Percentiles rank a stretch among this genome's conserved stretches.
Evolutionary conservation across 176 grass and related monocot species (phyloP).

Genomic region (Saccharum officinarum): DNA sequence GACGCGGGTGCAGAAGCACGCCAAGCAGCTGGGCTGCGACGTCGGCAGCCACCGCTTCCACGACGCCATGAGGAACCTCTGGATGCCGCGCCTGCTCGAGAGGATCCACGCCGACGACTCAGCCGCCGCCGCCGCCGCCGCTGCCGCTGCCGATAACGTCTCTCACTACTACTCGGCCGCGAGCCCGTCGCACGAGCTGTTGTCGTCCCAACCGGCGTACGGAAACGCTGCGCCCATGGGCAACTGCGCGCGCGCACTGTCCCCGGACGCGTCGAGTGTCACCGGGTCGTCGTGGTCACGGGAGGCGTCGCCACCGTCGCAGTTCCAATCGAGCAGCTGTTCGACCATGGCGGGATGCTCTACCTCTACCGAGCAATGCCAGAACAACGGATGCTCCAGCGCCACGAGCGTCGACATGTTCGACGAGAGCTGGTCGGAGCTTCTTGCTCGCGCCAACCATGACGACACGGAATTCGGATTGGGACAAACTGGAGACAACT

Average conservation of each 20-base stretch:
- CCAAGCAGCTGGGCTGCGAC: conserved; percentile 74
- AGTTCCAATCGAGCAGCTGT: conserved; percentile 31
- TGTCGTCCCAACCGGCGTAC: no score
- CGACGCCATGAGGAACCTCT: conserved; percentile 65
- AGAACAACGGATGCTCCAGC: neutral
- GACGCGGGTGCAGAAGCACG: conserved; percentile 85
- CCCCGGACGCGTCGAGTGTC: conserved; percentile 30
- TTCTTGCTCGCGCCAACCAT: conserved; percentile 51
- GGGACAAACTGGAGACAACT: conserved; percentile 41
- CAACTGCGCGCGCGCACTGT: neutral
- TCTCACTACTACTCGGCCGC: neutral
- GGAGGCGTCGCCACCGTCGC: conserved; percentile 17
- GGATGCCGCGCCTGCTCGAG: conserved; percentile 84
- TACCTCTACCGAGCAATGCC: neutral
- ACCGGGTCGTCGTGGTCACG: conserved; percentile 31
- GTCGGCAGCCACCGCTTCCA: conserved; percentile 72
- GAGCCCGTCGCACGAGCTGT: neutral
- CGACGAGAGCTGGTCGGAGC: conserved; percentile 51
- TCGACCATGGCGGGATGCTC: neutral
- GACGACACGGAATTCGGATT: conserved; percentile 47
- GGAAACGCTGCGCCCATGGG: neutral
- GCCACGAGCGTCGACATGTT: conserved; percentile 30
- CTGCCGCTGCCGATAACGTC: no score
- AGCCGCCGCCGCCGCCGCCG: neutral
- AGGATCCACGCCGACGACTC: conserved; percentile 54